phyloP scores from a whole-genome alignment of 202 grass and related monocot species.

The Zizania palustris region DNA sequence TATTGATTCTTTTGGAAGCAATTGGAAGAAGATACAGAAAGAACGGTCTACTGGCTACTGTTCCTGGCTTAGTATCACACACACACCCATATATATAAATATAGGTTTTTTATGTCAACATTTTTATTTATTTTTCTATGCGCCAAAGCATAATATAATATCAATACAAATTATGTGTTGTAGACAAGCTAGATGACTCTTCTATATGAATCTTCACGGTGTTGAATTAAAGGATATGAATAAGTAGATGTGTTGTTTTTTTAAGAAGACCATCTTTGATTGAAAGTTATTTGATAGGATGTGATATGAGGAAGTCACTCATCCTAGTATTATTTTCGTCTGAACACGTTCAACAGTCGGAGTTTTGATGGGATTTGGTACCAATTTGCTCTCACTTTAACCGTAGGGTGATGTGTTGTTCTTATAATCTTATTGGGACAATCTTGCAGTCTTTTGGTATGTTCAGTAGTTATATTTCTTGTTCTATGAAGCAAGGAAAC shows the following conservation, averaged over 20 bases:
- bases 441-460: background rate
- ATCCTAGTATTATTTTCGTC: too few relatives aligned
- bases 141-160: constrained; percentile 30
- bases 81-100: too few relatives aligned
- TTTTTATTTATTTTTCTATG: constrained; percentile 37
- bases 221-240: constrained; percentile 32
- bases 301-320: too few relatives aligned
- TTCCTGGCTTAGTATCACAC: constrained; percentile 42
- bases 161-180: constrained; percentile 37
- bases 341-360: too few relatives aligned
- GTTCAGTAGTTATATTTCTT: background rate
- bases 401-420: too few relatives aligned
- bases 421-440: background rate
- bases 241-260: constrained; percentile 18
- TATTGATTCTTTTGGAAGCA: constrained; percentile 28
- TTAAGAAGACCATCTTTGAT: too few relatives aligned
- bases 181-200: constrained; percentile 25
- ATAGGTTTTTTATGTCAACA: constrained; percentile 30
- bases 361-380: too few relatives aligned
- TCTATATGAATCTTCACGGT: constrained; percentile 5
- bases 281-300: too few relatives aligned
- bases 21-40: constrained; percentile 27
- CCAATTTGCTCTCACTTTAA: too few relatives aligned
- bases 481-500: background rate
- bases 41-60: constrained; percentile 10